Conservation (phyloP, 2,329 filamentous ascomycete species). For the Coniosporium uncinatum region DNA sequence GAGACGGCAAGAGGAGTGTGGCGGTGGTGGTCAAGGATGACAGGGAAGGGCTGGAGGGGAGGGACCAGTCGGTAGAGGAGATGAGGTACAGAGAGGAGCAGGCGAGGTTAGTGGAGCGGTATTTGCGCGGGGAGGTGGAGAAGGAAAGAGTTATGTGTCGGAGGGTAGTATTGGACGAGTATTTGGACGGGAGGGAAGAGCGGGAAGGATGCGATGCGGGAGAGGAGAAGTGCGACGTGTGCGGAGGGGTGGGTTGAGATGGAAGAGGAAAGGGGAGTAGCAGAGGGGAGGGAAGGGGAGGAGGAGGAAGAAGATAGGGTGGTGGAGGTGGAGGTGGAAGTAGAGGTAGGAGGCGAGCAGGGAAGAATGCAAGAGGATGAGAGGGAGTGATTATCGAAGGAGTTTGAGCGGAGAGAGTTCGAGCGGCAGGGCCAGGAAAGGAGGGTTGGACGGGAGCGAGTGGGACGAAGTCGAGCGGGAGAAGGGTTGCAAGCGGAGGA, state of each 20-base stretch:
- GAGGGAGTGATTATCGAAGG: no score
- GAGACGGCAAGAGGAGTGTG: neutral
- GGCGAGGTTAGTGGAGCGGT: neutral
- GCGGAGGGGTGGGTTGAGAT: neutral
- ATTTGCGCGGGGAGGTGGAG: no score
- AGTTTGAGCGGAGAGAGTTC: no score
- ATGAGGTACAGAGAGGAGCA: neutral
- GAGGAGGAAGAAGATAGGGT: no score
- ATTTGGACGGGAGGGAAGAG: neutral
- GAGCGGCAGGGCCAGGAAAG: no score
- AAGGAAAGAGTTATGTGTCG: no score
- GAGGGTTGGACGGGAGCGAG: no score
- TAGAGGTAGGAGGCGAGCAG: no score
- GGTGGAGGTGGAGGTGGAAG: no score
- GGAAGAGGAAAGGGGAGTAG: neutral
- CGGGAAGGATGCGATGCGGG: neutral
- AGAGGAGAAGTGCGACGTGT: neutral
- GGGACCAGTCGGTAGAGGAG: slow-evolving; percentile 8
- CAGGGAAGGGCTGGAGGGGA: slow-evolving; percentile 3
- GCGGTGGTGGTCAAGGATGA: neutral
- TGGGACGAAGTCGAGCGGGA: no score
- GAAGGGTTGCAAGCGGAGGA: no score
- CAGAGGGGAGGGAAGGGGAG: neutral
- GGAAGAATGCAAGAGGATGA: no score
- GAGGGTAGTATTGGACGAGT: neutral